Percentiles rank a stretch among this genome's conserved stretches.
phyloP scores from a whole-genome alignment of 163 green algal species.

The Scenedesmus sp. region DNA sequence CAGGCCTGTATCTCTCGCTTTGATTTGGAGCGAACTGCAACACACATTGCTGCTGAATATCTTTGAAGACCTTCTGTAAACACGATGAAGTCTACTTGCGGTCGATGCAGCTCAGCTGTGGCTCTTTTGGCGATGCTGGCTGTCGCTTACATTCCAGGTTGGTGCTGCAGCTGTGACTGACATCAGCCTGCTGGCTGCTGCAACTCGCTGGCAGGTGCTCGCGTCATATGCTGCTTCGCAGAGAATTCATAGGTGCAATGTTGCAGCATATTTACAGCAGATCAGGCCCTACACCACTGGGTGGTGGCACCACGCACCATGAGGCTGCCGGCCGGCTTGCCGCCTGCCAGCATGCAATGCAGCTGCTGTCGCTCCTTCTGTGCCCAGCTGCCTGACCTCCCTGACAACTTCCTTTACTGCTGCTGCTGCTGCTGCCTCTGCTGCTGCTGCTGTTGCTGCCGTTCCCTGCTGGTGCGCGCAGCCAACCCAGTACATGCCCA shows the following conservation, averaged over 20 bases:
- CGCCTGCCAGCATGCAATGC: neutral
- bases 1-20: too few relatives aligned
- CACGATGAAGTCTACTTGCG: neutral
- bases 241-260: too few relatives aligned
- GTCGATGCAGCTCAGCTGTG: neutral
- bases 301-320: too few relatives aligned
- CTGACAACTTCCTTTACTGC: too few relatives aligned
- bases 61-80: neutral
- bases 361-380: neutral
- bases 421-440: neutral
- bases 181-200: neutral
- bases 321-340: neutral
- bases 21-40: neutral
- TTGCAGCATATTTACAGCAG: too few relatives aligned
- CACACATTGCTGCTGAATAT: neutral
- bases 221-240: too few relatives aligned
- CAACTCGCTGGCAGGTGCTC: too few relatives aligned
- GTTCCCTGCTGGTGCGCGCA: neutral
- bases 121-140: neutral
- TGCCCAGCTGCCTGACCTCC: too few relatives aligned
- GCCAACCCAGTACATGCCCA: neutral
- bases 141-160: neutral
- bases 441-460: neutral
- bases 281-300: too few relatives aligned
- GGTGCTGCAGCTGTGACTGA: neutral